Evolutionary conservation across 73 alveolate species (phyloP).

Genomic region (Stentor coeruleus): DNA sequence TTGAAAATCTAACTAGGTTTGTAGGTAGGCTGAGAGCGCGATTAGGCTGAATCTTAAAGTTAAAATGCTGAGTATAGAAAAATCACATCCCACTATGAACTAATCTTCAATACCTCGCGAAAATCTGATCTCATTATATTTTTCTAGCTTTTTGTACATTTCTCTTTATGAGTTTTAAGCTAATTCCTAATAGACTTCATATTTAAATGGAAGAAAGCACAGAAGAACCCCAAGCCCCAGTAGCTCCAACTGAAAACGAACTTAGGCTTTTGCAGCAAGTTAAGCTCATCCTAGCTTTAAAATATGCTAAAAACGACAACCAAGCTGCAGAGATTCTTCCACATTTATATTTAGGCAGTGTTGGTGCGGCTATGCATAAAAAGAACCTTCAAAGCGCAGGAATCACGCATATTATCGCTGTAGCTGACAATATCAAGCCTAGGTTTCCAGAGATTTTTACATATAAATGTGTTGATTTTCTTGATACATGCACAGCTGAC

Average conservation of each 20-base stretch:
- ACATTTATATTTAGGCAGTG: constrained; percentile 52
- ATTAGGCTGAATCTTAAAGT: background rate
- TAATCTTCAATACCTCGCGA: no score
- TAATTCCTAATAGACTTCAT: background rate
- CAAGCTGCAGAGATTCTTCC: constrained; percentile 56
- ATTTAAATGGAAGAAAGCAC: background rate
- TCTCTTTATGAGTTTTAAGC: no score
- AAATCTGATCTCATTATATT: no score
- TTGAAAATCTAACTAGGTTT: background rate
- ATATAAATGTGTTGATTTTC: constrained; percentile 35
- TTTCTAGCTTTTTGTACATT: no score
- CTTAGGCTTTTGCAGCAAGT: background rate
- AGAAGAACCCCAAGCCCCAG: background rate
- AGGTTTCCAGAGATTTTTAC: constrained; percentile 51
- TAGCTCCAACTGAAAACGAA: background rate
- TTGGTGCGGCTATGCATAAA: constrained; percentile 60
- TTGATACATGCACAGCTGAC: constrained; percentile 51
- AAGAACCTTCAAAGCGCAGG: constrained; percentile 34
- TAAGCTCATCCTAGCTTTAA: constrained; percentile 41
- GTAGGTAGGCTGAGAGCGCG: background rate
- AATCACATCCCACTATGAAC: no score
- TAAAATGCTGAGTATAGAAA: no score
- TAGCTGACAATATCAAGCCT: constrained; percentile 63
- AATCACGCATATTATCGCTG: constrained; percentile 61
- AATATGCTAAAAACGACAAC: constrained; percentile 50